phyloP scores from a whole-genome alignment of 176 grass and related monocot genomes.

The Otatea glauca region DNA sequence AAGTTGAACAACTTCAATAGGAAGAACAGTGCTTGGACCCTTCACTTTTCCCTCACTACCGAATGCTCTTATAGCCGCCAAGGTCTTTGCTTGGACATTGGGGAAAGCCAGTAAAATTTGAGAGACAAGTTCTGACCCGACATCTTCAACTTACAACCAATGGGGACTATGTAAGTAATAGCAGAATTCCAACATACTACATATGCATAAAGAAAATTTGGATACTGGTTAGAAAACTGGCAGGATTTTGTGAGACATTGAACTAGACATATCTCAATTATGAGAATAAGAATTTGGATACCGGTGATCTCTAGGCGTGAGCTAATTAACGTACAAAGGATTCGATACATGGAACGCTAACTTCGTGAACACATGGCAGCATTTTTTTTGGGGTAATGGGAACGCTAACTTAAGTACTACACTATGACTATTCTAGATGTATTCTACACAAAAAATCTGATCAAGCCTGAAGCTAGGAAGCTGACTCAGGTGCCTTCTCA shows the following conservation, averaged over 20 bases:
- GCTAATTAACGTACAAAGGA: not conserved
- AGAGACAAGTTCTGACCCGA: slow-evolving; percentile 59
- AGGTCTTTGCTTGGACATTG: slow-evolving; percentile 77
- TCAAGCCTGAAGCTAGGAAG: too few relatives aligned
- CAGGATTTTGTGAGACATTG: not conserved
- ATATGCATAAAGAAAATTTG: not conserved
- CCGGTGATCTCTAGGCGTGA: not conserved
- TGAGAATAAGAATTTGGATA: not conserved
- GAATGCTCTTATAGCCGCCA: slow-evolving; percentile 83
- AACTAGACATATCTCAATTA: not conserved
- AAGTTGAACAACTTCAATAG: slow-evolving; percentile 65
- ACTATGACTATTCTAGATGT: too few relatives aligned
- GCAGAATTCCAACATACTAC: slow-evolving; percentile 10
- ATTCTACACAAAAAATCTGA: too few relatives aligned
- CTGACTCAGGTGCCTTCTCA: too few relatives aligned
- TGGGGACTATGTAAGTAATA: not conserved
- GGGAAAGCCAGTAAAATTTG: slow-evolving; percentile 85
- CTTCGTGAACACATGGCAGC: not conserved
- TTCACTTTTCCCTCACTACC: slow-evolving; percentile 73
- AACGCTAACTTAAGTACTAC: too few relatives aligned
- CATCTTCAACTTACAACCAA: slow-evolving; percentile 77
- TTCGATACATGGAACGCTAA: slow-evolving; percentile 11
- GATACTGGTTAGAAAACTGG: not conserved
- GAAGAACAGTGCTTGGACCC: slow-evolving; percentile 60
- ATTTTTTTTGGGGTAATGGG: not conserved